Percentiles rank a stretch among this genome's conserved stretches.
These are phyloP conservation scores for Evernia prunastri DNA, from an alignment of 495 filamentous ascomycete genomes.

Conservation along the genomic window DNA sequence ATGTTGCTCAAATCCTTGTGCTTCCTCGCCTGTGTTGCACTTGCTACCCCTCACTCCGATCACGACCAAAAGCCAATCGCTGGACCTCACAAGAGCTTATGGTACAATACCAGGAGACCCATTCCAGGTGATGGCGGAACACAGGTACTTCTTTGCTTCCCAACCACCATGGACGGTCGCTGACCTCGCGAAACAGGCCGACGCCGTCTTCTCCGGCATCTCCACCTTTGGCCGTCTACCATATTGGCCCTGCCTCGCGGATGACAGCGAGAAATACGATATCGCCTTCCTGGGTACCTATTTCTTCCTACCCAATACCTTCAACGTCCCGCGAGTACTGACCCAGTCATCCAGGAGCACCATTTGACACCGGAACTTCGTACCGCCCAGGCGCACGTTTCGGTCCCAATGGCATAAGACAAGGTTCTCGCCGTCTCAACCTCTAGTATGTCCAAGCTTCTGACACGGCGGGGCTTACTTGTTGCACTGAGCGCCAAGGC, in stretches of 20 bases:
- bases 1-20: constrained; percentile 12
- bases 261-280: constrained; percentile 63
- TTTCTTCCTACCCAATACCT: background rate
- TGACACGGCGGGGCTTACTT: constrained; percentile 25
- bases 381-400: constrained; percentile 80
- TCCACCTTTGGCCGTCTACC: constrained; percentile 71
- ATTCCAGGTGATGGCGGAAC: constrained; percentile 63
- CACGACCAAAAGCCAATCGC: constrained; percentile 49
- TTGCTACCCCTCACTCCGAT: constrained; percentile 45
- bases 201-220: constrained; percentile 67
- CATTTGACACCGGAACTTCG: constrained; percentile 62
- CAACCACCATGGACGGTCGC: background rate
- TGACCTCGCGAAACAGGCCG: constrained; percentile 43
- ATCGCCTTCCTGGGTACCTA: constrained; percentile 68
- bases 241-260: constrained; percentile 71
- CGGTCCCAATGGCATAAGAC: constrained; percentile 72
- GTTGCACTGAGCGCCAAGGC: constrained; percentile 32
- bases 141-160: constrained; percentile 38
- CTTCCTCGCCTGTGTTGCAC: constrained; percentile 32
- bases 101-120: constrained; percentile 54
- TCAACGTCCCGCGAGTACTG: background rate
- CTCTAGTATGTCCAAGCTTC: constrained; percentile 48
- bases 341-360: constrained; percentile 39
- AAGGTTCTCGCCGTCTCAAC: constrained; percentile 67
- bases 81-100: constrained; percentile 52